Evolutionary conservation across 192 early-diverging fungal genomes (phyloP), one percentile per base, ranked within the genome.

Genomic region (Oehlia diaphana): DNA sequence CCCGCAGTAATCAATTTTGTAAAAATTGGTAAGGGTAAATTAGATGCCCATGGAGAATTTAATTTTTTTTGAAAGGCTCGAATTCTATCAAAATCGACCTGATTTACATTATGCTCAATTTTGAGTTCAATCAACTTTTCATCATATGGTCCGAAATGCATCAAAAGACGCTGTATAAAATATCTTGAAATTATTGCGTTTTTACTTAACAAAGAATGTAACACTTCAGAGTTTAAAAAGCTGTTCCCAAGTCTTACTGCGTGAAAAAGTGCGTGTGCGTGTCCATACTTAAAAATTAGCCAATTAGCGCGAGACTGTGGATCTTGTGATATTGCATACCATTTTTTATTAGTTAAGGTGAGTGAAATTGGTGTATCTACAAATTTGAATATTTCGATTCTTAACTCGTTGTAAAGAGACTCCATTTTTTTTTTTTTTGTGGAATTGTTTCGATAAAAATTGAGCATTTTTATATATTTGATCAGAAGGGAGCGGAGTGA

Each of bases 41-140:
- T 28, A n/a, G 26, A 33, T 4, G 53, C 74, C 74, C 74, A 75
- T 3, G 26, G 74, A 35, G 12, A 62, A 12, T 0, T 9, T 5
- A 49, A 28, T 49, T 73, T 73, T 19, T 50, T 61, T 37, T 75
- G 74, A 75, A 63, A 26, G 12, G 44, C 26, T 16, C 28, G n/a
- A 62, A 35, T 31, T 5, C 61, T 7, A 1, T 62, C 16, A 0
- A 31, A 21, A 14, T 75, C 74, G 7, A 31, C 1, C 3, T 53
- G 49, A 23, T 26, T 28, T 2, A 75, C 33, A n/a, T 28, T 63
- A 75, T 75, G 74, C n/a, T 19, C 61, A 16, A 33, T 8, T 63
- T 75, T 75, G 3, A 61, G 53, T 0, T n/a, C 14, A 1, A 61
- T 58, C 3, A 75, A 9, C 31, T 75, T 28, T 33, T 63, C 61